These are phyloP conservation scores for Clarireedia homoeocarpa DNA, from an alignment of 2,329 filamentous ascomycete species.

Conservation along the genomic window DNA sequence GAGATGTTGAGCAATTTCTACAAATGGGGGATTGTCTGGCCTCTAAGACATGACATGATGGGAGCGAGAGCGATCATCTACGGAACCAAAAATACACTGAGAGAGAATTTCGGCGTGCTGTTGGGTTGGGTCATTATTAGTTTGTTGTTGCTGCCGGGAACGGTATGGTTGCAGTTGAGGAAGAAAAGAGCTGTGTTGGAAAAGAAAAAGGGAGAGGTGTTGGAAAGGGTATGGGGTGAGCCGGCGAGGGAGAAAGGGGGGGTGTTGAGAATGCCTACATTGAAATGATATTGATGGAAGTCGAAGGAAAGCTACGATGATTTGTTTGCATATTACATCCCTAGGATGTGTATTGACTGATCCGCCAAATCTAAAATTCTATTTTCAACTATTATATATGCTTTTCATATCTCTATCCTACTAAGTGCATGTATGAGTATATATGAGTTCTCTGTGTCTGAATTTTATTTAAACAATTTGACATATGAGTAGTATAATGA, in stretches of 20 bases:
- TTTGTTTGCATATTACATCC: too few species aligned
- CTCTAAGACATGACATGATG: constrained; percentile 14
- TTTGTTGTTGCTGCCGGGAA: constrained; percentile 14
- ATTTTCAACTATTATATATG: too few species aligned
- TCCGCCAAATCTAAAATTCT: too few species aligned
- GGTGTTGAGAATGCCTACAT: neutral
- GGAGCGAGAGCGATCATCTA: constrained; percentile 14
- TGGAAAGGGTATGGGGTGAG: constrained; percentile 13
- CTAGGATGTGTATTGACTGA: too few species aligned
- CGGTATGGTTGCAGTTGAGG: constrained; percentile 16
- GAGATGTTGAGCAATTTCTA: constrained; percentile 17
- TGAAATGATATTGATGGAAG: neutral
- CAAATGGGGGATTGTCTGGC: constrained; percentile 15
- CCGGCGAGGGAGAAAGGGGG: constrained; percentile 5
- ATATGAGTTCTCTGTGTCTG: too few species aligned
- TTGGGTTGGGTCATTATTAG: constrained; percentile 13
- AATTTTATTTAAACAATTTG: too few species aligned
- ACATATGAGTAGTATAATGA: too few species aligned
- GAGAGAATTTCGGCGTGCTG: constrained; percentile 14
- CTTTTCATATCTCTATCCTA: too few species aligned
- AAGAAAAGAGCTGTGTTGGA: constrained; percentile 6
- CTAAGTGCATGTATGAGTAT: too few species aligned
- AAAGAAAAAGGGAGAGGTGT: constrained; percentile 9
- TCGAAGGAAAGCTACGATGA: too few species aligned
- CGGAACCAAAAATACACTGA: constrained; percentile 15